These are phyloP conservation scores for Vigna trinervia DNA, from an alignment of 306 rosid genomes.

Conservation along the genomic window DNA sequence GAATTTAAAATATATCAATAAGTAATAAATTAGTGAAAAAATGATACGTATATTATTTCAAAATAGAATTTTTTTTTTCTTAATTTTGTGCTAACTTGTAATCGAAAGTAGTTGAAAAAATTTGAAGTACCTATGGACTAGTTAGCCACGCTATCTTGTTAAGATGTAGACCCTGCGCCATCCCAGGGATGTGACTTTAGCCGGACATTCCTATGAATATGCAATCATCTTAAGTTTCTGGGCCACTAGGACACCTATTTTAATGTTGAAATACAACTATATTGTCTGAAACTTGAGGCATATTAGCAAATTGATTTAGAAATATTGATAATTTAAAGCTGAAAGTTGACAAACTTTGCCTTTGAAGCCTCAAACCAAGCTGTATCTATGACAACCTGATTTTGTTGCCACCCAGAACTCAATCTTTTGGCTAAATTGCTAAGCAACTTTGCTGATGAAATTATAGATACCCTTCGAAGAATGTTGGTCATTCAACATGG, in stretches of 20 bases:
- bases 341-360: constrained; percentile 33
- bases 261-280: constrained; percentile 24
- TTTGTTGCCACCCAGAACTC: constrained; percentile 38
- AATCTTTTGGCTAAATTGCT: constrained; percentile 52
- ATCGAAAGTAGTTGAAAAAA: neutral
- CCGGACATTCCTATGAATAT: constrained; percentile 13
- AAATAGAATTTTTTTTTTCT: too few species aligned
- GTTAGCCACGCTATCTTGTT: neutral
- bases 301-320: constrained; percentile 25
- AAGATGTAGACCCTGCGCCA: neutral
- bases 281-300: constrained; percentile 13
- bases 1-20: too few species aligned
- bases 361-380: constrained; percentile 27
- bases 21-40: too few species aligned
- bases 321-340: constrained; percentile 30
- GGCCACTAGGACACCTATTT: constrained; percentile 18
- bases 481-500: constrained; percentile 38
- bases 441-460: constrained; percentile 45
- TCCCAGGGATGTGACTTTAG: constrained; percentile 1
- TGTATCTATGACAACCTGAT: constrained; percentile 27
- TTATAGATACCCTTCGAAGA: constrained; percentile 42
- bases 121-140: neutral
- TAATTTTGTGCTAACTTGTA: too few species aligned
- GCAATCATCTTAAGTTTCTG: constrained; percentile 7
- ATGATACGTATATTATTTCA: too few species aligned